Evolutionary conservation across 1,284 basidiomycete species (phyloP), one percentile per base, ranked within the genome.

Genomic region (Neonothopanus nambi): DNA sequence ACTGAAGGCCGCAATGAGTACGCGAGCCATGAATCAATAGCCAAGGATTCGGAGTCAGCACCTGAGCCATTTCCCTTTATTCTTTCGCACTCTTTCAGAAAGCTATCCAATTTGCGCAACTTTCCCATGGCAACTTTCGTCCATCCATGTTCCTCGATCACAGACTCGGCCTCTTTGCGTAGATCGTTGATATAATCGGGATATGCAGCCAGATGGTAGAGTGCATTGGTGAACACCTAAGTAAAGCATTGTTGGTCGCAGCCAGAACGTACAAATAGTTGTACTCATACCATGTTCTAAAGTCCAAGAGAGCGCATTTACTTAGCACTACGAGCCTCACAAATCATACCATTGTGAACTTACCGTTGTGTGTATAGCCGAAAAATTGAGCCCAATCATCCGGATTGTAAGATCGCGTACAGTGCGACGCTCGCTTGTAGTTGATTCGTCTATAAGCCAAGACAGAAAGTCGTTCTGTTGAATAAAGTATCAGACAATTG

Each of bases 61-160:
- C 21, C 33, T 35, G 28, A n/a, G 13, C 53, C 57, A 26, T 39
- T 51, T 4, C 55, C 51, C 23, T 65, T 63, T 41, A 63, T 40
- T 0, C 72, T 60, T 57, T 68, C 65, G 1, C 63, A 63, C 49
- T 74, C 71, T 50, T 66, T 65, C 48, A 75, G 36, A 56, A 73
- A 71, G 53, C 73, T 75, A 55, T 76, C 72, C 6, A 72, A 43
- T 50, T 70, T 70, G 49, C 59, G 60, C 70, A 75, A 68, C 40
- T 64, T 69, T 18, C 57, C 59, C 52, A 75, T 55, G 1, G 68
- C 65, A 1, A 48, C 55, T 52, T 70, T 70, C 8, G 69, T 70
- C 71, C 72, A 75, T 0, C 73, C 73, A 13, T 71, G 63, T 28
- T 65, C 57, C 17, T 50, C 51, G 15, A 71, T 54, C 11, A 69